Conservation (phyloP, 2,329 filamentous ascomycete genomes). For the Samsoniella hepiali region DNA sequence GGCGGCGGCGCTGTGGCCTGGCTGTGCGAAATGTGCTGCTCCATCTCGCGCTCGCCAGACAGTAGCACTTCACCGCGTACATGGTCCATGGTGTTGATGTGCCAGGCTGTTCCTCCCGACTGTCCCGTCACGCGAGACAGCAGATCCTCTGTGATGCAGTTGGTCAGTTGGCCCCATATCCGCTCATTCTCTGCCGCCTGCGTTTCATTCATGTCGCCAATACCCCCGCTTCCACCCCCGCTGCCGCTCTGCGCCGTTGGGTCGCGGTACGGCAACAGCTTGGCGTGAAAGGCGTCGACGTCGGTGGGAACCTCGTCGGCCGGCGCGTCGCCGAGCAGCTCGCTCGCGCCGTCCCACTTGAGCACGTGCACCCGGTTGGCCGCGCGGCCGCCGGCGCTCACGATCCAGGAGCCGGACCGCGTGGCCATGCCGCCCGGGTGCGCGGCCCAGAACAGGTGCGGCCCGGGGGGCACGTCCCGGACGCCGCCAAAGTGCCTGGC, state of each 20-base stretch:
- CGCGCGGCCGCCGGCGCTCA: constrained; percentile 29
- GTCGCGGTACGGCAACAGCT: constrained; percentile 45
- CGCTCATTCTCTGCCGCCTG: constrained; percentile 28
- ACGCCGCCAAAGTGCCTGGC: constrained; percentile 50
- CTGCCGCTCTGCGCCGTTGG: constrained; percentile 28
- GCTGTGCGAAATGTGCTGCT: constrained; percentile 35
- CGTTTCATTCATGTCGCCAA: constrained; percentile 22
- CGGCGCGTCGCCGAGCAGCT: constrained; percentile 49
- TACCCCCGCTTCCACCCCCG: constrained; percentile 21
- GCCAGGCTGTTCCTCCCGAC: constrained; percentile 41
- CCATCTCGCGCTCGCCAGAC: constrained; percentile 38
- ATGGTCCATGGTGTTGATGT: constrained; percentile 52
- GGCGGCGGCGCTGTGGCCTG: constrained; percentile 32
- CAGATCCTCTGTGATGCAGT: constrained; percentile 42
- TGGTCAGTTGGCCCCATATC: constrained; percentile 54
- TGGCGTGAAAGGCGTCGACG: constrained; percentile 37
- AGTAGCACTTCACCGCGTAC: constrained; percentile 43
- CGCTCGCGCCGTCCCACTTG: constrained; percentile 56
- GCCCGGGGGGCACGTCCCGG: constrained; percentile 51
- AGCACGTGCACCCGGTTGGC: constrained; percentile 41
- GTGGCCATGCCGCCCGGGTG: constrained; percentile 45
- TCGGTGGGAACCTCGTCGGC: constrained; percentile 42
- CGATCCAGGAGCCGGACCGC: constrained; percentile 58
- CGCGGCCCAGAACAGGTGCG: constrained; percentile 59
- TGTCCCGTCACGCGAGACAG: constrained; percentile 46